Evolutionary conservation across 208 protist genomes (phyloP), one percentile per base, ranked within the genome.

Genomic region (Crithidia brevicula): DNA sequence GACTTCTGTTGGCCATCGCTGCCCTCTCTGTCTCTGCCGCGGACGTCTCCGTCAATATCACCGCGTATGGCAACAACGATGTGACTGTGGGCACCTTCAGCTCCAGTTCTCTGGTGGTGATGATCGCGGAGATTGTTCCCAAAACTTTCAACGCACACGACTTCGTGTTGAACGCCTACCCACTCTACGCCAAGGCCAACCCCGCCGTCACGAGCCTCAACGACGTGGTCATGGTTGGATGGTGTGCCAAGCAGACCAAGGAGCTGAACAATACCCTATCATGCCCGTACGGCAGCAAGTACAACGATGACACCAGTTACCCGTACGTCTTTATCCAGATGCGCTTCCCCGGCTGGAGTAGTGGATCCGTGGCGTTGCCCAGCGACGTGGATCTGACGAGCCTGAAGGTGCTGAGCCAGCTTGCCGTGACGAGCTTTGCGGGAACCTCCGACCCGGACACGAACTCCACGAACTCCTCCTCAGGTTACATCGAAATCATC

Each of bases 1-100:
- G 46, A 3, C 34, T 71, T 15, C 43, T 70, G 42, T 30, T 60
- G 22, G 25, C 57, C 30, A 22, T 22, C 43, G 20, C 60, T 34
- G 30, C 58, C 11, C 16, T 64, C 27, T 60, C 53, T 20, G 53
- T 15, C 11, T 18, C 23, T 7, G 56, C 25, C 13, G 56, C 56
- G 6, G 49, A 31, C 34, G 58, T 40, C 11, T 34, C 34, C 28
- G 36, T 59, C 46, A 53, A 73, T 42, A 38, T 58, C 1, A 59
- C 46, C 8, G 27, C 20, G 18, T 60, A 73, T 40, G 58, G 22
- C 31, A 73, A 66, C 67, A 60, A 38, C 47, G 67, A 73, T 31
- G 13, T 66, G 9, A 61, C 42, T 4, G 38, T 73, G 27, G 60
- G 51, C 31, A 23, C 33, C 3, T 34, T 73, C 22, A 27, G 38